These are phyloP conservation scores for Arthromyces matolae DNA, from an alignment of 768 basidiomycete genomes.

Conservation along the genomic window DNA sequence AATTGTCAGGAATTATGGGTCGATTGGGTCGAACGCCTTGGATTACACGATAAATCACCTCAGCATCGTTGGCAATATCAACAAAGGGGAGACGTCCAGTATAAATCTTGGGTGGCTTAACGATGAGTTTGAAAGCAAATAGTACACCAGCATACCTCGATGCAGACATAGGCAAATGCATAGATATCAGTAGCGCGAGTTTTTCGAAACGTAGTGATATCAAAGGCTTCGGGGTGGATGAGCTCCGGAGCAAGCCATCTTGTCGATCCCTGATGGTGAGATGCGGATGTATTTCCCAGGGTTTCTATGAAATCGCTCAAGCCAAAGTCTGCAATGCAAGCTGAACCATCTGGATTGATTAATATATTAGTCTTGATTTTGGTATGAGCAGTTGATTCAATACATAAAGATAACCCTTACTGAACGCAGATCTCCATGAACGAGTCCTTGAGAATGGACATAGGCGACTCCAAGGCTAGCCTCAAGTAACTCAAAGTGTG, in stretches of 20 bases:
- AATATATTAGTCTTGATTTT: constrained; percentile 28
- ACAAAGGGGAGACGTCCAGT: constrained; percentile 16
- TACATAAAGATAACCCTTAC: constrained; percentile 14
- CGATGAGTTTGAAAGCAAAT: background rate
- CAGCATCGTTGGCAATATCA: constrained; percentile 16
- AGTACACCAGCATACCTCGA: constrained; percentile 22
- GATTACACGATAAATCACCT: constrained; percentile 17
- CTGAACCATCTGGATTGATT: constrained; percentile 25
- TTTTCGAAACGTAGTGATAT: constrained; percentile 17
- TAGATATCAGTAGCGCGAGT: constrained; percentile 30
- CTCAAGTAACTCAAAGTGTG: constrained; percentile 14
- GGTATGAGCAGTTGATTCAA: background rate
- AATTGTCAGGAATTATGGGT: background rate
- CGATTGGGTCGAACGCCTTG: constrained; percentile 13
- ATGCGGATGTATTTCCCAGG: constrained; percentile 20
- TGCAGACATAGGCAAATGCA: constrained; percentile 30
- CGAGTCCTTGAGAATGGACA: constrained; percentile 19
- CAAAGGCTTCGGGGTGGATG: constrained; percentile 25
- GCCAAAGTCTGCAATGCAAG: constrained; percentile 32
- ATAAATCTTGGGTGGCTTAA: constrained; percentile 3
- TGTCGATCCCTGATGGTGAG: constrained; percentile 23
- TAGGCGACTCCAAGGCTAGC: constrained; percentile 21
- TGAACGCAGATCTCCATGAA: constrained; percentile 23
- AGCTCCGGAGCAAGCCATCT: constrained; percentile 37
- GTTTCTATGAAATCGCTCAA: constrained; percentile 27